Evolutionary conservation across 257 asterid species (phyloP).

Genomic region (Rhazya stricta): DNA sequence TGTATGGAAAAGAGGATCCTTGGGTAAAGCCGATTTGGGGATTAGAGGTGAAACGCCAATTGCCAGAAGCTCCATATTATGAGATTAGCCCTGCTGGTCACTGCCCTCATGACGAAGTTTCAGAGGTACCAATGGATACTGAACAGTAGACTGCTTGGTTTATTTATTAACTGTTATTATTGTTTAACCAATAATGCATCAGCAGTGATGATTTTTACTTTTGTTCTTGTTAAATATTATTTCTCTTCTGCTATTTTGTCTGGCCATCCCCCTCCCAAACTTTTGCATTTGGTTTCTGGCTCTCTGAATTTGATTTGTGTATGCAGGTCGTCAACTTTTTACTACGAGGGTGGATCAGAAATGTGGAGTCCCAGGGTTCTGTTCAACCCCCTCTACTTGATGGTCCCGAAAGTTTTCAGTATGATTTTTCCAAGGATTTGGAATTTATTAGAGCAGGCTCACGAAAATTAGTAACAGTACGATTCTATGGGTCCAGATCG

Average conservation of each 20-base stretch:
- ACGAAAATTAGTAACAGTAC: constrained; percentile 51
- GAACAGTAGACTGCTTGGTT: neutral
- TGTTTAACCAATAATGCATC: neutral
- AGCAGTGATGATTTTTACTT: neutral
- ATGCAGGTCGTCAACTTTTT: constrained; percentile 76
- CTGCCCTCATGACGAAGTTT: constrained; percentile 98
- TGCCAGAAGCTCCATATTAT: constrained; percentile 79
- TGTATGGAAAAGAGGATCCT: constrained; percentile 92
- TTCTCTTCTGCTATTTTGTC: neutral
- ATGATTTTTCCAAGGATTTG: constrained; percentile 40
- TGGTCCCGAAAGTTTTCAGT: constrained; percentile 26
- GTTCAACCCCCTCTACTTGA: constrained; percentile 62
- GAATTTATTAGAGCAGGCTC: constrained; percentile 52
- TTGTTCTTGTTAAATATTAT: neutral
- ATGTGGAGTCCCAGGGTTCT: constrained; percentile 59
- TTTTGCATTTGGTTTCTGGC: neutral
- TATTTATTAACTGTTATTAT: neutral
- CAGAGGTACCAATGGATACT: constrained; percentile 56
- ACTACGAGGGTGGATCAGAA: constrained; percentile 80
- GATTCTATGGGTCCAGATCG: constrained; percentile 56
- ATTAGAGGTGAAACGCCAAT: constrained; percentile 50
- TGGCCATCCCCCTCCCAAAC: neutral
- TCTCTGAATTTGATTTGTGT: neutral
- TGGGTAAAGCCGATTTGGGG: constrained; percentile 93
- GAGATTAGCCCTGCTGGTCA: constrained; percentile 97